These are phyloP conservation scores for Alloteropsis semialata DNA, from an alignment of 176 grass and related monocot genomes.

Conservation along the genomic window DNA sequence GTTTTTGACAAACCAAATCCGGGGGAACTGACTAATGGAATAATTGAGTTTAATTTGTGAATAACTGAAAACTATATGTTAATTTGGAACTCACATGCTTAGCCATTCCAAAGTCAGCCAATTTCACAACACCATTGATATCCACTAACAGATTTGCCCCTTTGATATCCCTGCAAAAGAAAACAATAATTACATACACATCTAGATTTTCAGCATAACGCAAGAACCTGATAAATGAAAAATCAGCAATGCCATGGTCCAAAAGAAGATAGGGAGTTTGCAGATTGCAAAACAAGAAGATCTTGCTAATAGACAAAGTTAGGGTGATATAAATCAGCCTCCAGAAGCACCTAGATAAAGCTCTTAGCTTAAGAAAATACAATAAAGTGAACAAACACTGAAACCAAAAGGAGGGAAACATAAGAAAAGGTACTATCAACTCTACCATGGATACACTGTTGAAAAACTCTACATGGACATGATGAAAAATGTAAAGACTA, in stretches of 20 bases:
- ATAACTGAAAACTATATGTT: constrained; percentile 1
- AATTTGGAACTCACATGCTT: constrained; percentile 77
- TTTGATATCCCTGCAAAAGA: constrained; percentile 92
- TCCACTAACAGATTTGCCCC: constrained; percentile 99
- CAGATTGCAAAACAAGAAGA: not conserved
- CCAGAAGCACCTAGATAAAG: constrained; percentile 1
- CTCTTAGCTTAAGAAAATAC: constrained; percentile 17
- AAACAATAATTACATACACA: constrained; percentile 9
- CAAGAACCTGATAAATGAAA: not conserved
- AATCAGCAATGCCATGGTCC: not conserved
- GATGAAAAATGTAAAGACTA: not conserved
- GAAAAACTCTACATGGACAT: not conserved
- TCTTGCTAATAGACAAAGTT: not conserved
- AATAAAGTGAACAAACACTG: constrained; percentile 7
- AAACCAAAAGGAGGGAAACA: constrained; percentile 6
- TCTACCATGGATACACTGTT: too few species aligned
- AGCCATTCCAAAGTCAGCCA: constrained; percentile 99
- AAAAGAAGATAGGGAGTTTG: not conserved
- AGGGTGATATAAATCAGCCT: constrained; percentile 17
- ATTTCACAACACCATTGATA: constrained; percentile 88
- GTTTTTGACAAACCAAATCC: not conserved
- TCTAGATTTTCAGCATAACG: constrained; percentile 22
- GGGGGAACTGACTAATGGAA: not conserved
- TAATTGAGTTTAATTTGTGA: not conserved
- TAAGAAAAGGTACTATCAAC: not conserved